phyloP scores from a whole-genome alignment of 345 rosid species.

The Rubroshorea leprosula region DNA sequence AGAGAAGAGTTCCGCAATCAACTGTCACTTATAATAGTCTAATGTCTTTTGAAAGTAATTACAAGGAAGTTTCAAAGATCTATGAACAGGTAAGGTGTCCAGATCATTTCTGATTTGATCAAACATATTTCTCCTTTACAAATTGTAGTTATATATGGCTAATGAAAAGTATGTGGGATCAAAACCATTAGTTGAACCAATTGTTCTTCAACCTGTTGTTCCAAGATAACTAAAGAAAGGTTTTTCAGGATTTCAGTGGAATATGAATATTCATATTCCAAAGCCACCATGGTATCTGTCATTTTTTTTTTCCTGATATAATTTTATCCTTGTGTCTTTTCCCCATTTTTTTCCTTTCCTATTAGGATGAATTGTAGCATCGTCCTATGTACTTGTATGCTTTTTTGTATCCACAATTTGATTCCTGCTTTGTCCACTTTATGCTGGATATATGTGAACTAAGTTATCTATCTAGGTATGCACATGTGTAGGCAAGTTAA shows the following conservation, averaged over 20 bases:
- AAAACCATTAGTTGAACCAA: background rate
- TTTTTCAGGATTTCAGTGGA: background rate
- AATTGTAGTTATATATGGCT: background rate
- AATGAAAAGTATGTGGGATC: background rate
- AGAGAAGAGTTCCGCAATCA: conserved; percentile 60
- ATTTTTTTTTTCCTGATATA: no score
- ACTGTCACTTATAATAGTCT: conserved; percentile 86
- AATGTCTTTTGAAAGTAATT: conserved; percentile 84
- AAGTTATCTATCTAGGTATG: no score
- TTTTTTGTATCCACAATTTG: no score
- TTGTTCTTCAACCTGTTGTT: background rate
- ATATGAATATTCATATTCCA: background rate
- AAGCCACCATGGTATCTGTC: no score
- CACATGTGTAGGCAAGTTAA: no score
- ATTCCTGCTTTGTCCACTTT: background rate
- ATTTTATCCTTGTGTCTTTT: no score
- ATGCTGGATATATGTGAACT: background rate
- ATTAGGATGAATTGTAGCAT: no score
- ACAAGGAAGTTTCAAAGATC: conserved; percentile 94
- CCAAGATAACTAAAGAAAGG: background rate
- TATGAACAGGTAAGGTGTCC: conserved; percentile 85
- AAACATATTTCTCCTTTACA: conserved; percentile 3
- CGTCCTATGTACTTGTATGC: no score
- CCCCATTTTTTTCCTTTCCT: no score
- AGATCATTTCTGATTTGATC: no score